Evolutionary conservation across 2,329 filamentous ascomycete genomes (phyloP).

Genomic region (Xylariaceae sp.): DNA sequence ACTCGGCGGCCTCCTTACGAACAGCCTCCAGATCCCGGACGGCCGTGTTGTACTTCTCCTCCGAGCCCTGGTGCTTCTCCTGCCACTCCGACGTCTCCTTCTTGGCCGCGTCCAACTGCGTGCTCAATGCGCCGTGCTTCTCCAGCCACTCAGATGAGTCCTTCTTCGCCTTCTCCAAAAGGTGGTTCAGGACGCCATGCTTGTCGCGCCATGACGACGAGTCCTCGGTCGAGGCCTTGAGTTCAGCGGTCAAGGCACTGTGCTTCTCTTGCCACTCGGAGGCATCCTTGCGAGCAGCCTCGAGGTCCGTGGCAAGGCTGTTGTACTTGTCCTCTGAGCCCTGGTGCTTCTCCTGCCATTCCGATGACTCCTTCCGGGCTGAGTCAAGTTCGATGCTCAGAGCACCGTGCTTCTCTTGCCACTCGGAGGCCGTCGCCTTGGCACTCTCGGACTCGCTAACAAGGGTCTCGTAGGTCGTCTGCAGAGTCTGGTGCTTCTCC

Average conservation of each 20-base stretch:
- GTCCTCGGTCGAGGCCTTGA: slow-evolving; percentile 27
- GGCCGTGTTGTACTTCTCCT: slow-evolving; percentile 18
- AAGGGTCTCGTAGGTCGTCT: slow-evolving; percentile 17
- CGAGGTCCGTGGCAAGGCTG: slow-evolving; percentile 31
- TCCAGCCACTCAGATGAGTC: background rate
- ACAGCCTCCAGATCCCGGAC: slow-evolving; percentile 28
- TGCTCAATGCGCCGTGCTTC: slow-evolving; percentile 1
- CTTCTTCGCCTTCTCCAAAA: background rate
- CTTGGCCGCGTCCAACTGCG: slow-evolving; percentile 27
- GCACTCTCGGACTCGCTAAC: too few species aligned
- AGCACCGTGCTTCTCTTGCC: background rate
- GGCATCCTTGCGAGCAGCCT: slow-evolving; percentile 31
- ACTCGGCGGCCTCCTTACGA: slow-evolving; percentile 27
- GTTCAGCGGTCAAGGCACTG: slow-evolving; percentile 29
- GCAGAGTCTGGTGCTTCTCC: slow-evolving; percentile 26
- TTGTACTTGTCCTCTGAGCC: slow-evolving; percentile 18
- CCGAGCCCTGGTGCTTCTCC: slow-evolving; percentile 22
- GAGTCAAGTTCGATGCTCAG: slow-evolving; percentile 6
- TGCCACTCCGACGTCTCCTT: slow-evolving; percentile 24
- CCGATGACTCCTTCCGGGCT: slow-evolving; percentile 7
- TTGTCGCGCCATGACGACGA: slow-evolving; percentile 27
- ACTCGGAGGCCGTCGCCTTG: background rate
- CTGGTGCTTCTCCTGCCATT: slow-evolving; percentile 30
- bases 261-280: slow-evolving; percentile 14
- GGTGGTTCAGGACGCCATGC: slow-evolving; percentile 5